Evolutionary conservation across 2,329 filamentous ascomycete species (phyloP), one percentile per base, ranked within the genome.

Genomic region (Claviceps sp.): DNA sequence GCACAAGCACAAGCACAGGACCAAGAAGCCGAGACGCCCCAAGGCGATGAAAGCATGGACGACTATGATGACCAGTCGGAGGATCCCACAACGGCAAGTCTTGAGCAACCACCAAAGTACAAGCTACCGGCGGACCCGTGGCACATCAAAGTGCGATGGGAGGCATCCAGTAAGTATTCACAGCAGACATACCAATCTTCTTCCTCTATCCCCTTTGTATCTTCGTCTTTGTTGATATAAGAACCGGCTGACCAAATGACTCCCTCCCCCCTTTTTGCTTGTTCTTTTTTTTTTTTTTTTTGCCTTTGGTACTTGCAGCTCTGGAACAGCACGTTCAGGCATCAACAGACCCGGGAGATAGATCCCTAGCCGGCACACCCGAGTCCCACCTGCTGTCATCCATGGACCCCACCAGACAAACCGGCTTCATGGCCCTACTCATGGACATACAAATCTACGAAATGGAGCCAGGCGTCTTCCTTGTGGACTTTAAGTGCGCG

Each of bases 401-500:
- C 39, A 54, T 56, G 36, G 64, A 71, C n/a, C 68, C 68, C 48
- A 65, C 66, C 2, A 67, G 67, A 23, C 70, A 72, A 47, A 71
- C 68, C 50, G 80, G 88, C 56, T 85, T 86, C 51, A 82, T 94
- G n/a, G 91, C 86, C 64, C 85, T 97, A 62, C 93, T 95, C 64
- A 82, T 98, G 65, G 90, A 95, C 58, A 96, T 98, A 56, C 93
- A 96, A 66, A 83, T 96, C 49, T 96, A 96, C 68, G 85, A 89
- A 63, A 89, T 97, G 73, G 91, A 97, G 66, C 82, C 83, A 53
- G 85, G 87, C 51, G 91, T 93, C 58, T 97, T 91, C 67, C 83
- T 98, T 56, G 93, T 98, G 47, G 93, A 98, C 66, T 98, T 98
- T 75, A 97, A 96, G 66, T 97, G 91, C 66, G 90, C 93, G 14